phyloP scores from a whole-genome alignment of 73 alveolate species.

The Symbiodinium pilosum region DNA sequence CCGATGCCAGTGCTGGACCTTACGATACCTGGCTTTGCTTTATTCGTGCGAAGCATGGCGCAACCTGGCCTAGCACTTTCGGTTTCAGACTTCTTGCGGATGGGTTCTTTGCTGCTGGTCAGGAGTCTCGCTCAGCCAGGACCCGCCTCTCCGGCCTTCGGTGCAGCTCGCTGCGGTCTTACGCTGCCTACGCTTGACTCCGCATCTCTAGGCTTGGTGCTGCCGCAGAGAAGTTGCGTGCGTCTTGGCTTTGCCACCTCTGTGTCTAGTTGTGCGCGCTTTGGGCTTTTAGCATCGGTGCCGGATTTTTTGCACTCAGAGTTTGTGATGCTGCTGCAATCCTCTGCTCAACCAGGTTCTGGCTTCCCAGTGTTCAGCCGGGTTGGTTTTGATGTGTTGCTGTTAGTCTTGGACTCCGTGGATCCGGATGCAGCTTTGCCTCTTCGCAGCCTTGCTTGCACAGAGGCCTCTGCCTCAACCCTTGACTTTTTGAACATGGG shows the following conservation, averaged over 20 bases:
- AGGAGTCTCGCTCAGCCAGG: not conserved
- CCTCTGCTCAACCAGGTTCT: not conserved
- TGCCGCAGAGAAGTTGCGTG: not conserved
- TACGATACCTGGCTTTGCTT: not conserved
- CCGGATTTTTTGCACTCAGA: constrained; percentile 42
- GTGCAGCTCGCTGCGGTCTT: not conserved
- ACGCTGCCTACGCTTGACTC: not conserved
- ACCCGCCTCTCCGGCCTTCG: not conserved
- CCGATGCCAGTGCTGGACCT: constrained; percentile 19
- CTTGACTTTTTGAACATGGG: not conserved
- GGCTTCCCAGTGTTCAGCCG: not conserved
- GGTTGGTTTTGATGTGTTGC: not conserved
- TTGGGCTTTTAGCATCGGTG: not conserved
- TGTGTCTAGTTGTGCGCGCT: not conserved
- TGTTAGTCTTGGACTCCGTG: constrained; percentile 41
- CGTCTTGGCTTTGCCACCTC: not conserved
- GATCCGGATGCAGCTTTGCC: constrained; percentile 15
- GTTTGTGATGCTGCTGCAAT: not conserved
- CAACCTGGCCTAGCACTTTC: constrained; percentile 3
- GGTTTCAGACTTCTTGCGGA: not conserved
- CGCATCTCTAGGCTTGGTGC: not conserved
- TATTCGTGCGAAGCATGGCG: not conserved
- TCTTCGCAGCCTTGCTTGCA: not conserved
- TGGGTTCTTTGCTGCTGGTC: not conserved
- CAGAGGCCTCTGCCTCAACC: not conserved